These are phyloP conservation scores for Echinosophora koreensis DNA, from an alignment of 306 rosid species.

Conservation along the genomic window DNA sequence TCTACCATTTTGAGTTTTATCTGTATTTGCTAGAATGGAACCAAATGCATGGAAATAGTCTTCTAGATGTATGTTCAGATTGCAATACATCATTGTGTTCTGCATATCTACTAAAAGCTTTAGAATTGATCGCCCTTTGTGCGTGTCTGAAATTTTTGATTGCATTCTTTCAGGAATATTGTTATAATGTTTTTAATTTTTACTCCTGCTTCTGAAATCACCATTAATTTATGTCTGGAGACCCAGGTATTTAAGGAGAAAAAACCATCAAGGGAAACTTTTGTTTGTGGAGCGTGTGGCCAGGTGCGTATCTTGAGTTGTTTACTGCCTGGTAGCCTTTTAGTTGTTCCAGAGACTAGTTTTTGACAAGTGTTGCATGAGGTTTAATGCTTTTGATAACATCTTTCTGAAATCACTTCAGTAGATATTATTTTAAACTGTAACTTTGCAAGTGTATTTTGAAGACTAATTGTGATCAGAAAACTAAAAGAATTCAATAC, in stretches of 20 bases:
- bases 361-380: constrained; percentile 11
- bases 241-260: constrained; percentile 89
- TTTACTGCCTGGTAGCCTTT: constrained; percentile 2
- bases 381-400: constrained; percentile 21
- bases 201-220: constrained; percentile 32
- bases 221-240: constrained; percentile 42
- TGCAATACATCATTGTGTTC: constrained; percentile 17
- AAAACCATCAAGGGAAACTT: constrained; percentile 88
- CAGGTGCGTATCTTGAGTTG: constrained; percentile 65
- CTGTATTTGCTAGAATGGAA: constrained; percentile 2
- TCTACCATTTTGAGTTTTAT: background rate
- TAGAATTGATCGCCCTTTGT: constrained; percentile 10
- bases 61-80: constrained; percentile 29
- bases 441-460: background rate
- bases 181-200: constrained; percentile 38
- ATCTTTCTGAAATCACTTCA: background rate
- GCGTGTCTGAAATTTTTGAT: constrained; percentile 35
- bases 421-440: background rate
- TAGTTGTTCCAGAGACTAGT: constrained; percentile 30
- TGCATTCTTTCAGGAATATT: constrained; percentile 40
- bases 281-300: constrained; percentile 96
- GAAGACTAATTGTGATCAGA: constrained; percentile 7
- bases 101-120: constrained; percentile 7
- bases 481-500: background rate
- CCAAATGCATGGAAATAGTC: constrained; percentile 26